Percentiles rank a stretch among this genome's conserved stretches.
Evolutionary conservation across 345 rosid genomes (phyloP).

Genomic region (Gossypium anomalum): DNA sequence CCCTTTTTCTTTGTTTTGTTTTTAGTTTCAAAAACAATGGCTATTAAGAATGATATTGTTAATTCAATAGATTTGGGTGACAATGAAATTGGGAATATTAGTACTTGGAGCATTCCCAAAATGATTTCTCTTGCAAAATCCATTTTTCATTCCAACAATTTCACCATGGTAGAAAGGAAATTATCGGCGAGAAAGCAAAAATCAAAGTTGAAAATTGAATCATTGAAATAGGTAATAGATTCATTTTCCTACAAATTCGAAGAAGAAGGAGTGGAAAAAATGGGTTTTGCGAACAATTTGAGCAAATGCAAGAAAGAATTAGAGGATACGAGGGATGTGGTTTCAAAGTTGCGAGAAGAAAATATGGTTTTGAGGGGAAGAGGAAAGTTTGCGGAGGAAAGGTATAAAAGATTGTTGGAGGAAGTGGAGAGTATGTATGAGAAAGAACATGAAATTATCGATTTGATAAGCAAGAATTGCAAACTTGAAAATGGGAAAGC

Average conservation of each 20-base stretch:
- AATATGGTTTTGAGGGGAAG: too few relatives aligned
- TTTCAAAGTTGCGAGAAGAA: too few relatives aligned
- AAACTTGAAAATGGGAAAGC: background rate
- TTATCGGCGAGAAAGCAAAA: conserved; percentile 9
- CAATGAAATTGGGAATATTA: background rate
- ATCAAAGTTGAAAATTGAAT: too few relatives aligned
- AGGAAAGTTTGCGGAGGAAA: background rate
- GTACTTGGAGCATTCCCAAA: background rate
- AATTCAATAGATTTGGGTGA: background rate
- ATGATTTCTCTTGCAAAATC: background rate
- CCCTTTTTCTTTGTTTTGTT: too few relatives aligned
- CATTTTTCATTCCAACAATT: conserved; percentile 8
- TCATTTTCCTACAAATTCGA: too few relatives aligned
- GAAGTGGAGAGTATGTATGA: background rate
- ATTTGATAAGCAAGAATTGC: background rate
- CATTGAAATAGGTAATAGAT: too few relatives aligned
- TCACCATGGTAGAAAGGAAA: conserved; percentile 5
- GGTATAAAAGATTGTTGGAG: background rate
- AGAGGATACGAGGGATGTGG: too few relatives aligned
- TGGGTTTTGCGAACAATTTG: too few relatives aligned
- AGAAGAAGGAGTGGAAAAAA: too few relatives aligned
- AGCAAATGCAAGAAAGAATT: too few relatives aligned
- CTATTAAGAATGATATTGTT: background rate
- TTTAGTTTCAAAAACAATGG: background rate
- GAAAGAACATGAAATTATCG: background rate